phyloP scores from a whole-genome alignment of 2,329 filamentous ascomycete genomes.

The Dendrostoma leiphaemia region DNA sequence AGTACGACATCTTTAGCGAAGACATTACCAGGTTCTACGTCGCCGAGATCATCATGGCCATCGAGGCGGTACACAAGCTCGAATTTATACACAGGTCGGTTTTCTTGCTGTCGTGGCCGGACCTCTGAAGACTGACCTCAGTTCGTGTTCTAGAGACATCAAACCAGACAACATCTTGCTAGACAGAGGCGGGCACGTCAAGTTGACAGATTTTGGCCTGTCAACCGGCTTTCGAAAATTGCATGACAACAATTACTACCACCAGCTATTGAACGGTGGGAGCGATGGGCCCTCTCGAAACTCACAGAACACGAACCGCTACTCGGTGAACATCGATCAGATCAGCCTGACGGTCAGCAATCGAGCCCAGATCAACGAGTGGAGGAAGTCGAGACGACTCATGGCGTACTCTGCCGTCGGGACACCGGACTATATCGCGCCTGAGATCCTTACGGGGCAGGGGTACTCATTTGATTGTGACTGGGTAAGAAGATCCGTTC shows the following conservation, averaged over 20 bases:
- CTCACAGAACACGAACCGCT: conserved; percentile 56
- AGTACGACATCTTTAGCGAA: conserved; percentile 80
- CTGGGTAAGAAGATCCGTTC: conserved; percentile 40
- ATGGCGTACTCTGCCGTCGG: conserved; percentile 82
- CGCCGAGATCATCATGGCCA: conserved; percentile 76
- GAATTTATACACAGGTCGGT: conserved; percentile 74
- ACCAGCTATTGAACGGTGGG: conserved; percentile 61
- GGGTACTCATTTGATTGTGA: conserved; percentile 78
- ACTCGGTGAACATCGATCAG: conserved; percentile 74
- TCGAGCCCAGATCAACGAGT: conserved; percentile 75
- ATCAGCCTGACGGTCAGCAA: conserved; percentile 79
- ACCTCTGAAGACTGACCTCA: not conserved
- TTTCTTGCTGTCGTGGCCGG: not conserved
- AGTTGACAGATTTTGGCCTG: conserved; percentile 77
- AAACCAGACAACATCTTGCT: conserved; percentile 81
- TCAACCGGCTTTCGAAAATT: conserved; percentile 78
- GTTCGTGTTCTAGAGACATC: conserved; percentile 56
- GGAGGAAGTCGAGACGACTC: conserved; percentile 74
- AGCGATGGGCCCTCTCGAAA: conserved; percentile 8
- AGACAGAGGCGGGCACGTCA: conserved; percentile 75
- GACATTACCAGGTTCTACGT: conserved; percentile 84
- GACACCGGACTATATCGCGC: conserved; percentile 78
- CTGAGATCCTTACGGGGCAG: conserved; percentile 75
- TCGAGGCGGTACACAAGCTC: conserved; percentile 76
- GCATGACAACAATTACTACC: conserved; percentile 76